Base-by-base conservation (phyloP, 257 asterid species). In the Solanum okadae region DNA sequence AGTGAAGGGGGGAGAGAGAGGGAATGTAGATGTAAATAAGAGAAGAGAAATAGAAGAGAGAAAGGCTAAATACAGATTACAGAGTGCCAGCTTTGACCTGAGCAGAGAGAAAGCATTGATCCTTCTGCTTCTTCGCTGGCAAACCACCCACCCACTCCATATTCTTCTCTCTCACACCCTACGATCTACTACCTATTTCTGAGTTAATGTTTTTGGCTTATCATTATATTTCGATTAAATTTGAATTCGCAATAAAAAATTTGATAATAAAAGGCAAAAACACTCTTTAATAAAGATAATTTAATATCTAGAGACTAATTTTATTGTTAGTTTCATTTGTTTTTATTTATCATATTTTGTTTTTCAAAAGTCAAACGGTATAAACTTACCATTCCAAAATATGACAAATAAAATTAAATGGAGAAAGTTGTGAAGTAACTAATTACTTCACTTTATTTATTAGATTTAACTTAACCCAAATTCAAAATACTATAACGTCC, bases 101-200 rank as follows among this genome's bases (percentile, higher is more conserved):
- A 68, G 85, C 79, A 23, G 34, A 90, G 90, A 89, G 92, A 84
- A 82, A 87, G 91, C 87, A 87, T 91, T 88, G 86, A 91, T 90
- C 93, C 95, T 88, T 87, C 91, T 89, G 86, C 88, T 88, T 90
- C 96, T 90, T 90, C 93, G 98, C 98, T 96, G 98, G 98, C 98
- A 92, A 82, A 82, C 44, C 86, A 82, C 86, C 23, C 4, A 81
- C 68, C 29, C 86, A 67, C 9, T 2, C 13, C 65, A 63, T 22
- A 59, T 59, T 22, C 25, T 56, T 56, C 25, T 59, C 27, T 20
- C 27, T 8, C 12, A 20, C 67, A 20, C 67, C 67, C 67, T 22
- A 7, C 67, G 27, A 20, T 59, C 67, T 59, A 22, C 67, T 22
- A 59, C 67, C 67, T 59, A 59, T 22, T 59, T 59, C 5, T 5